These are phyloP conservation scores for Capsicum baccatum DNA, from an alignment of 257 asterid genomes.

Conservation along the genomic window DNA sequence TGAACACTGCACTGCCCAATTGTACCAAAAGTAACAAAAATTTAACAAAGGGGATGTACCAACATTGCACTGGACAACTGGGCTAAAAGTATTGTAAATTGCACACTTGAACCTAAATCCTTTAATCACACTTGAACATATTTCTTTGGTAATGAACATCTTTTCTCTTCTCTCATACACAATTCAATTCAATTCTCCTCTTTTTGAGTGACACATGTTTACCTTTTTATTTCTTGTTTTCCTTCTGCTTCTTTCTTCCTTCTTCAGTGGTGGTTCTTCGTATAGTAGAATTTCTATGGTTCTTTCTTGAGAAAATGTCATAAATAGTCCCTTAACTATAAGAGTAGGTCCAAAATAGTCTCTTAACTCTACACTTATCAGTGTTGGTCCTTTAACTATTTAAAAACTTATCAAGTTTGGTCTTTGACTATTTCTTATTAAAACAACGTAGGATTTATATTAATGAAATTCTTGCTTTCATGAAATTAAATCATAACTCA, in stretches of 20 bases:
- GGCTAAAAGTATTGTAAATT: neutral
- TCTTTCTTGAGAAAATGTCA: neutral
- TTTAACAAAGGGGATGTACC: neutral
- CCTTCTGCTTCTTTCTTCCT: constrained; percentile 20
- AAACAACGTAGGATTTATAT: too few species aligned
- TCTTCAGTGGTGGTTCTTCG: neutral
- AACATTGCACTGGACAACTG: constrained; percentile 5
- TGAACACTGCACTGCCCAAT: neutral
- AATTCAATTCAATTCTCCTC: neutral
- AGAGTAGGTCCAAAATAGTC: too few species aligned
- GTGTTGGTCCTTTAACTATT: too few species aligned
- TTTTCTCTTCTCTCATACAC: neutral
- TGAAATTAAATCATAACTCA: too few species aligned
- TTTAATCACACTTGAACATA: neutral
- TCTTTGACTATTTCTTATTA: too few species aligned
- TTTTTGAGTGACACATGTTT: neutral
- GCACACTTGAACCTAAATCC: neutral
- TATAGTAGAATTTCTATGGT: neutral
- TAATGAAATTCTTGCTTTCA: too few species aligned
- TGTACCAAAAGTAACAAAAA: neutral
- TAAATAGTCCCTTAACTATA: too few species aligned
- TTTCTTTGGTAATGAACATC: neutral
- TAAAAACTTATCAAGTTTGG: too few species aligned
- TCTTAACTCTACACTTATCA: too few species aligned
- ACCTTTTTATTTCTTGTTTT: constrained; percentile 13